phyloP scores from a whole-genome alignment of 129 eudicot species.

The Scalesia atractyloides region DNA sequence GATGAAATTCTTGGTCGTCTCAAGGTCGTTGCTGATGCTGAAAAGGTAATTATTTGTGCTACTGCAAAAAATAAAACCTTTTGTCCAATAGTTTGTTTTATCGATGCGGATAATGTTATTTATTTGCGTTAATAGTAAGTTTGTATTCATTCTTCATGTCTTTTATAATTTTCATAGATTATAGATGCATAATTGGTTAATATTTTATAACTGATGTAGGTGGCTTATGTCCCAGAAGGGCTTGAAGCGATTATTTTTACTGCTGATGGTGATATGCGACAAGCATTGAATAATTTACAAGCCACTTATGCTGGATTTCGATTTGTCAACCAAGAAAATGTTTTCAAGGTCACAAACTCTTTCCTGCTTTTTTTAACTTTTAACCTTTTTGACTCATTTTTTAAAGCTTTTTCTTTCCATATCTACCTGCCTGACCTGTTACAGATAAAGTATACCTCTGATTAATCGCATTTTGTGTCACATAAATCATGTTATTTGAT shows the following conservation, averaged over 20 bases:
- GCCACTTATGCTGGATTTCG: constrained; percentile 96
- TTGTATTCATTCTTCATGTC: not conserved
- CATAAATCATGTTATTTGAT: not conserved
- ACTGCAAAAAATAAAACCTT: not conserved
- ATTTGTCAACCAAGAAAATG: constrained; percentile 93
- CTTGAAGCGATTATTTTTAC: constrained; percentile 93
- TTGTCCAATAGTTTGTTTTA: not conserved
- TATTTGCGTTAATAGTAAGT: not conserved
- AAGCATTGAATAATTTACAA: constrained; percentile 89
- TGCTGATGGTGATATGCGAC: constrained; percentile 99
- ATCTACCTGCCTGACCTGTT: no score
- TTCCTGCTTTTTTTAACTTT: not conserved
- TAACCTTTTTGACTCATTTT: no score
- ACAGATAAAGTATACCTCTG: not conserved
- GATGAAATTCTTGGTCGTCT: constrained; percentile 96
- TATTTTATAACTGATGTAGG: constrained; percentile 43
- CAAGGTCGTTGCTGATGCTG: constrained; percentile 83
- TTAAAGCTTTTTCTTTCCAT: no score
- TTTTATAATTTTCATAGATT: not conserved
- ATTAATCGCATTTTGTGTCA: not conserved
- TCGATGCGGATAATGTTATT: not conserved
- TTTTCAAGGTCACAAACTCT: constrained; percentile 68
- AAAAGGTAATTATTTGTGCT: constrained; percentile 49
- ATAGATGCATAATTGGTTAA: not conserved
- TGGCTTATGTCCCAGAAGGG: constrained; percentile 85